These are phyloP conservation scores for Myxozyma sirexii DNA, from an alignment of 805 yeast species.

Conservation along the genomic window DNA sequence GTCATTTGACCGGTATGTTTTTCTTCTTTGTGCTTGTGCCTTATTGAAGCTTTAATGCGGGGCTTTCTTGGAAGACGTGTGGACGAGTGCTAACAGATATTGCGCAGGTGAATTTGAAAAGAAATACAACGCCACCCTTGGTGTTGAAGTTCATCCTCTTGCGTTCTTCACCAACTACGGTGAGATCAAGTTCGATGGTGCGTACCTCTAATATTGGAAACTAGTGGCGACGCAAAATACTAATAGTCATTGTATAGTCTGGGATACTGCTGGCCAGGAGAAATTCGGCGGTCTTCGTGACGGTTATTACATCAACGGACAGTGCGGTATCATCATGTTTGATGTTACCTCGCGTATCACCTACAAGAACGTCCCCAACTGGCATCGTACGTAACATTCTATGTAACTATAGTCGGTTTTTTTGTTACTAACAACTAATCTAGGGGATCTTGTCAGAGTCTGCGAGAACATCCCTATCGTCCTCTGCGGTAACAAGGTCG, in stretches of 20 bases:
- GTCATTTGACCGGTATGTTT: conserved; percentile 76
- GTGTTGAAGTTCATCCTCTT: conserved; percentile 99
- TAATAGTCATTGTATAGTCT: conserved; percentile 51
- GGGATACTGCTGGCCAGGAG: conserved; percentile 99
- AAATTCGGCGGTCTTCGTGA: conserved; percentile 99
- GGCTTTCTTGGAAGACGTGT: neutral
- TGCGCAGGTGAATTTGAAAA: conserved; percentile 89
- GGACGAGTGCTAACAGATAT: neutral
- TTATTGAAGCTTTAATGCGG: neutral
- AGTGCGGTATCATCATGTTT: conserved; percentile 99
- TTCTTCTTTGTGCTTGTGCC: neutral
- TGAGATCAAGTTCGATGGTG: conserved; percentile 87
- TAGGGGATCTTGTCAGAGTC: conserved; percentile 88
- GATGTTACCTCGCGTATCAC: conserved; percentile 99
- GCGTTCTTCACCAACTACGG: conserved; percentile 98
- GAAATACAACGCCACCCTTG: conserved; percentile 97
- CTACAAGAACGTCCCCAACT: conserved; percentile 99
- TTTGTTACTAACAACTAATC: neutral
- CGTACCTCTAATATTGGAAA: neutral
- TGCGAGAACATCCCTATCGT: conserved; percentile 99
- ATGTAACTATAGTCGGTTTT: neutral
- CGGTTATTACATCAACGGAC: conserved; percentile 99
- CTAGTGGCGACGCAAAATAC: neutral
- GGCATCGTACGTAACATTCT: conserved; percentile 72
- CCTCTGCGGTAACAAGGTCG: conserved; percentile 99